These are phyloP conservation scores for Aristolochia fimbriata DNA, from an alignment of 164 flowering plant genomes.

Conservation along the genomic window DNA sequence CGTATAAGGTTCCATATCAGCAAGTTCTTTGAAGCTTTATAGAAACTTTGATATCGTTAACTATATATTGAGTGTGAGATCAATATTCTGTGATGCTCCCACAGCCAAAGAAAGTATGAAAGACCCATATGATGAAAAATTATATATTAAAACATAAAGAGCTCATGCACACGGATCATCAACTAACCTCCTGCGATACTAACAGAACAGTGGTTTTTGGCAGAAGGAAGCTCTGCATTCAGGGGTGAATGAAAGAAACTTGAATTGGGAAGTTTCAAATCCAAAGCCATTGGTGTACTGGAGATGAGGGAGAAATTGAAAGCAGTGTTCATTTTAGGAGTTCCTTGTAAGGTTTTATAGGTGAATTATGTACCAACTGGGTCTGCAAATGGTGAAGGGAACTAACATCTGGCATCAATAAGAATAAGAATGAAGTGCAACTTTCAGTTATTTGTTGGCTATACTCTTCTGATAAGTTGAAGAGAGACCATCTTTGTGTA, in stretches of 20 bases:
- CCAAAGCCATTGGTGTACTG: background rate
- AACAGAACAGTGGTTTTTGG: conserved; percentile 1
- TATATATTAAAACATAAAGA: too few species aligned
- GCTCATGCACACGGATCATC: too few species aligned
- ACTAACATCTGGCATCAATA: conserved; percentile 12
- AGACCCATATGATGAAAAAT: too few species aligned
- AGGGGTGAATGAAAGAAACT: background rate
- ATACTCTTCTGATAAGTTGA: background rate
- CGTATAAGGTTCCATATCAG: too few species aligned
- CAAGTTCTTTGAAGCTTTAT: too few species aligned
- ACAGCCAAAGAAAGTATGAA: too few species aligned
- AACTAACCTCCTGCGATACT: background rate
- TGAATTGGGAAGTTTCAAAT: conserved; percentile 2
- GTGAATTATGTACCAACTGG: conserved; percentile 2
- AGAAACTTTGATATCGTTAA: too few species aligned
- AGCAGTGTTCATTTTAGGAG: background rate
- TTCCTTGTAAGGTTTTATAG: conserved; percentile 8
- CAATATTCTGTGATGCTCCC: too few species aligned
- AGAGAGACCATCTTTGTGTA: background rate
- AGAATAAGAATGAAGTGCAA: conserved; percentile 6
- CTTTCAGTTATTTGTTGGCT: conserved; percentile 6
- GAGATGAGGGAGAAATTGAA: background rate
- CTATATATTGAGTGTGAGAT: too few species aligned
- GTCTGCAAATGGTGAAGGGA: conserved; percentile 11
- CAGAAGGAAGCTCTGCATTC: conserved; percentile 3